A percentile compares a stretch with the other conserved stretches of the same genome.
Evolutionary conservation across 306 rosid genomes (phyloP).

Genomic region (Begonia peltatifolia): DNA sequence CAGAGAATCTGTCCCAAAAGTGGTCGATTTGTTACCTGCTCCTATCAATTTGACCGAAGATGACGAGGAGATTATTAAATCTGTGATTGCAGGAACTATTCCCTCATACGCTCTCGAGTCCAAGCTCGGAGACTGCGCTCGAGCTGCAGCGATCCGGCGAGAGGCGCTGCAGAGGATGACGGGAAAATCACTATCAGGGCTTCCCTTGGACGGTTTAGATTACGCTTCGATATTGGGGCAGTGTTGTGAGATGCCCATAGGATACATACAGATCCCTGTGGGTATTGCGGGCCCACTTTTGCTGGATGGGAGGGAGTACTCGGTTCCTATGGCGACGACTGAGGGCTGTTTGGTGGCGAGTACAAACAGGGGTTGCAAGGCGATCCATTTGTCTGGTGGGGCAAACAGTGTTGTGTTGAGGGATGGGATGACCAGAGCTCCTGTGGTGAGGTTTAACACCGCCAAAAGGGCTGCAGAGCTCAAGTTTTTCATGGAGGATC

Average conservation of each 20-base stretch:
- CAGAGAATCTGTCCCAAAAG: background rate
- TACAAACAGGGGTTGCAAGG: conserved; percentile 13
- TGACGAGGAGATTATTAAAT: conserved; percentile 10
- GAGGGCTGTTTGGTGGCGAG: conserved; percentile 15
- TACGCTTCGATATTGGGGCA: conserved; percentile 14
- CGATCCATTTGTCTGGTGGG: conserved; percentile 9
- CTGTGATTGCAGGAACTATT: conserved; percentile 9
- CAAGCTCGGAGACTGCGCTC: conserved; percentile 12
- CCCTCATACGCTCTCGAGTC: conserved; percentile 15
- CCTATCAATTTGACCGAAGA: conserved; percentile 5
- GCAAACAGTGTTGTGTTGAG: conserved; percentile 11
- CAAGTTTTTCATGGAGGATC: conserved; percentile 7
- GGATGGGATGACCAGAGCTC: conserved; percentile 14
- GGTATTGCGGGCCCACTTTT: conserved; percentile 10
- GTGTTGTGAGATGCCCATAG: conserved; percentile 15
- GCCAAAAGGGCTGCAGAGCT: conserved; percentile 14
- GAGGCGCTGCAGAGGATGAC: conserved; percentile 14
- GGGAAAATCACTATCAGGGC: conserved; percentile 8
- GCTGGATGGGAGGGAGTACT: conserved; percentile 10
- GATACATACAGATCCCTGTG: conserved; percentile 11
- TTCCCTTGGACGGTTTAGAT: conserved; percentile 14
- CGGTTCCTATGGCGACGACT: conserved; percentile 11
- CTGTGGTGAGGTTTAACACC: conserved; percentile 8
- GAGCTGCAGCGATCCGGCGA: conserved; percentile 12
- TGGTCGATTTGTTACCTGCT: conserved; percentile 5